phyloP scores from a whole-genome alignment of 2,329 filamentous ascomycete species.

The Colletotrichum phormii region DNA sequence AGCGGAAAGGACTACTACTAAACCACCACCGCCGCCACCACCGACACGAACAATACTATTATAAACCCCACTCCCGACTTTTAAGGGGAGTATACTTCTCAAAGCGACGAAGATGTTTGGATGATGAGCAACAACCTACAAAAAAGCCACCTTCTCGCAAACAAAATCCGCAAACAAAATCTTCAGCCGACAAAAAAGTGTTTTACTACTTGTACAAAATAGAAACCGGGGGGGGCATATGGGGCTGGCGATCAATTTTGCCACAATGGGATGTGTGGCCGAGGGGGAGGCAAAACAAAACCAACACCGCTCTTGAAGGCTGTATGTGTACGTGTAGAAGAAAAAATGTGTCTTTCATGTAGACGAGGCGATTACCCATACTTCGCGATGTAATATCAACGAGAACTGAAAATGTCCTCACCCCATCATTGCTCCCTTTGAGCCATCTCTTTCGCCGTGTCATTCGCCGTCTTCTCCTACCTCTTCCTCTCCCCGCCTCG shows the following conservation, averaged over 20 bases:
- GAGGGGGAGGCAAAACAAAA: slow-evolving; percentile 1
- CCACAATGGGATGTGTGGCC: slow-evolving; percentile 9
- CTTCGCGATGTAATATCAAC: slow-evolving; percentile 34
- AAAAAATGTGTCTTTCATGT: slow-evolving; percentile 7
- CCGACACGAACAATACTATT: background rate
- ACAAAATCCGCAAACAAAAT: slow-evolving; percentile 8
- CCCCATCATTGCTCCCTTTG: background rate
- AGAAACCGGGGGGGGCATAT: slow-evolving; percentile 30
- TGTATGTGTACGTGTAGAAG: slow-evolving; percentile 35
- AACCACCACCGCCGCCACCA: slow-evolving; percentile 29
- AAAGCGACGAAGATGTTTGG: slow-evolving; percentile 16
- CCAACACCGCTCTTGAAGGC: slow-evolving; percentile 36
- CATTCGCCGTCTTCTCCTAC: background rate
- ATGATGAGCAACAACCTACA: slow-evolving; percentile 2
- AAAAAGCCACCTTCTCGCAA: slow-evolving; percentile 15
- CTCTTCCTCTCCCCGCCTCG: background rate
- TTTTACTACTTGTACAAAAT: slow-evolving; percentile 39
- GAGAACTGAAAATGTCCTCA: slow-evolving; percentile 22
- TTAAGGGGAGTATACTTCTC: background rate
- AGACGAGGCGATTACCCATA: slow-evolving; percentile 17
- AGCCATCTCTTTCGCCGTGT: too few relatives aligned
- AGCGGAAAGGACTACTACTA: slow-evolving; percentile 87
- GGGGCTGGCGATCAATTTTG: slow-evolving; percentile 26
- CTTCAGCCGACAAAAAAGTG: slow-evolving; percentile 29
- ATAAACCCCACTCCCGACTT: background rate